Conservation (phyloP, 1,284 basidiomycete genomes). For the Pyrrhoderma noxium region DNA sequence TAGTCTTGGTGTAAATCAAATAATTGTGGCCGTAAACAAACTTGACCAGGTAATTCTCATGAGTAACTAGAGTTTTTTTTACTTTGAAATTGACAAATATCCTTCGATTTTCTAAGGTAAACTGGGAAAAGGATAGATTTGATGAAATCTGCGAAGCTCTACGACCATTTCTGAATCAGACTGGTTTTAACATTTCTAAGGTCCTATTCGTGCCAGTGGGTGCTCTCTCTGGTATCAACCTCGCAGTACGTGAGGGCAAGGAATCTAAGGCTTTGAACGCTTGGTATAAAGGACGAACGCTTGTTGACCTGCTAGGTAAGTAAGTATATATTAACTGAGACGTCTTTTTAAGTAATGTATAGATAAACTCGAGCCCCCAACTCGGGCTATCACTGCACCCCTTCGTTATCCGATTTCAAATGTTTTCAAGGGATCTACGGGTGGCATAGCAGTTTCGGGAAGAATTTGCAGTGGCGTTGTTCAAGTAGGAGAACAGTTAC, state of each 20-base stretch:
- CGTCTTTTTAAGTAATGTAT: slow-evolving; percentile 1
- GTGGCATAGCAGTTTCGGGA: slow-evolving; percentile 81
- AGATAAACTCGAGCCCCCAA: slow-evolving; percentile 81
- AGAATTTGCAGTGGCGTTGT: slow-evolving; percentile 83
- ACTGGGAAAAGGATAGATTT: slow-evolving; percentile 79
- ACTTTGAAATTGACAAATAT: too few species aligned
- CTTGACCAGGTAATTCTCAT: slow-evolving; percentile 66
- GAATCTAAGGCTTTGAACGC: slow-evolving; percentile 42
- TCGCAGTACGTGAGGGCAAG: slow-evolving; percentile 47
- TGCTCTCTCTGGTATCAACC: slow-evolving; percentile 86
- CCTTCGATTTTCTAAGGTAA: slow-evolving; percentile 59
- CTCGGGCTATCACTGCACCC: slow-evolving; percentile 69
- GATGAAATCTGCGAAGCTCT: slow-evolving; percentile 76
- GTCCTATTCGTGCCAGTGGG: slow-evolving; percentile 85
- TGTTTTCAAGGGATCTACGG: slow-evolving; percentile 86
- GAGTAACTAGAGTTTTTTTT: neutral
- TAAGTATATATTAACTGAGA: slow-evolving; percentile 1
- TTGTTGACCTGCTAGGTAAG: slow-evolving; percentile 77
- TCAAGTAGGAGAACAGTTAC: slow-evolving; percentile 85
- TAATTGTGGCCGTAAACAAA: slow-evolving; percentile 94
- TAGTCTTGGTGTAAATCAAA: slow-evolving; percentile 90
- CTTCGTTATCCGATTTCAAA: slow-evolving; percentile 90
- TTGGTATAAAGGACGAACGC: slow-evolving; percentile 86
- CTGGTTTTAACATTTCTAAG: slow-evolving; percentile 78
- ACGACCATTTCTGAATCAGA: slow-evolving; percentile 77